Evolutionary conservation across 345 rosid genomes (phyloP), one percentile per base, ranked within the genome.

Genomic region (Luvunga scandens): DNA sequence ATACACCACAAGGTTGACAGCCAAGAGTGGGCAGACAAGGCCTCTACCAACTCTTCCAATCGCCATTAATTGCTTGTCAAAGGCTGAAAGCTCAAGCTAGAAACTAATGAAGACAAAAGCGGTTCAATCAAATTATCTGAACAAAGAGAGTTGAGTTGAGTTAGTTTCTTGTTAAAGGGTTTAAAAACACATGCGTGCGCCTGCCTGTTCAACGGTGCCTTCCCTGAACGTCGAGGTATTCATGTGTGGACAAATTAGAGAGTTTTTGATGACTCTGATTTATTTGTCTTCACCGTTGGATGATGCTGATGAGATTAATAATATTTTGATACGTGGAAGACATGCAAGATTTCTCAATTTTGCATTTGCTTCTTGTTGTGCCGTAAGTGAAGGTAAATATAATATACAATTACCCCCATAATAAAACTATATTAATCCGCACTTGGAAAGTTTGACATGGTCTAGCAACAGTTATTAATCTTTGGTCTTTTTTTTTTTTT

Each of bases 1-100:
- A 71, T 50, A 13, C 76, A 81, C 75, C 2, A 83, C 80, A 4
- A 75, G 69, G 69, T 83, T 81, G 21, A 80, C 86, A 10, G 79
- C 82, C 61, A 81, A 81, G 36, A 85, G 78, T 12, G 84, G 84
- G 63, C 79, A 75, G 65, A 81, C 72, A 45, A 81, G 66, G 68
- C 75, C 79, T 79, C 81, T 75, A 31, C 61, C 64, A 55, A 22
- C 73, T 24, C 45, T 28, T 19, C 59, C 75, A 27, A 50, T 28
- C 33, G 64, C 80, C 79, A 71, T 78, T 57, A 45, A 45, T 45
- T 45, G 50, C 4, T 45, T 13, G 34, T 56, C 21, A 63, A 21
- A 50, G 53, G 39, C 48, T 71, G 71, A n/a, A 71, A 50, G 39
- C n/a, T 22, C 53, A 38, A 33, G 12, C 69, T 31, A 0, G 69